Evolutionary conservation across 805 yeast genomes (phyloP).

Genomic region (Starmerella etchellsii): DNA sequence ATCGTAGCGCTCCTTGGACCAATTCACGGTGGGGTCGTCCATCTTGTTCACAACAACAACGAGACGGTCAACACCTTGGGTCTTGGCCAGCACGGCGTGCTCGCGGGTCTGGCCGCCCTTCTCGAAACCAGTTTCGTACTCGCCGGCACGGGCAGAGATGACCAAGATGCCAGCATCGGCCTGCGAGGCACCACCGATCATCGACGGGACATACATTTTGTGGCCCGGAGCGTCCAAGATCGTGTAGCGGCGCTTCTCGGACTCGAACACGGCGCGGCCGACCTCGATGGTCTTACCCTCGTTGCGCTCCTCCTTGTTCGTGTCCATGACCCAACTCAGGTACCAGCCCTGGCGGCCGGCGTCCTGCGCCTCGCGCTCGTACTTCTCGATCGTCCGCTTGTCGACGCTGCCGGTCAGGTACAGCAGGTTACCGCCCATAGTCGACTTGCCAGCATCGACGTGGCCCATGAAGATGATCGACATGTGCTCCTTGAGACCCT

Average conservation of each 20-base stretch:
- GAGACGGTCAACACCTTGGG: slow-evolving; percentile 93
- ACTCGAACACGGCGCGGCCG: slow-evolving; percentile 94
- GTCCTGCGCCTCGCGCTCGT: slow-evolving; percentile 96
- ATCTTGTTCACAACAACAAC: slow-evolving; percentile 92
- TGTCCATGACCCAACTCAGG: slow-evolving; percentile 98
- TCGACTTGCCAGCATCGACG: slow-evolving; percentile 98
- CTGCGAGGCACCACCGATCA: slow-evolving; percentile 99
- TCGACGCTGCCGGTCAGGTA: slow-evolving; percentile 94
- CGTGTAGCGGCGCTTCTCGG: slow-evolving; percentile 95
- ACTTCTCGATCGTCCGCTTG: slow-evolving; percentile 95
- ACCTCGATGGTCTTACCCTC: slow-evolving; percentile 99
- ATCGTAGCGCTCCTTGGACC: slow-evolving; percentile 93
- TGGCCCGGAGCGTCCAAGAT: slow-evolving; percentile 99
- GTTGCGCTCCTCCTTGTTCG: slow-evolving; percentile 95
- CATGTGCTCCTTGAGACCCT: slow-evolving; percentile 65
- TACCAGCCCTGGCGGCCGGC: slow-evolving; percentile 99
- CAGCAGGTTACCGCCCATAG: slow-evolving; percentile 97
- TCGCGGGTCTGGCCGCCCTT: slow-evolving; percentile 98
- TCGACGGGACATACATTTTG: slow-evolving; percentile 95
- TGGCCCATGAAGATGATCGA: slow-evolving; percentile 98
- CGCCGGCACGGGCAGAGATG: slow-evolving; percentile 97
- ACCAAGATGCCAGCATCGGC: slow-evolving; percentile 98
- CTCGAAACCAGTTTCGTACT: slow-evolving; percentile 97
- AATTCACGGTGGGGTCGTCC: slow-evolving; percentile 94
- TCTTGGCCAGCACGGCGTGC: slow-evolving; percentile 93